Base-by-base conservation (phyloP, 495 filamentous ascomycete genomes). In the Daldinia concentrica region DNA sequence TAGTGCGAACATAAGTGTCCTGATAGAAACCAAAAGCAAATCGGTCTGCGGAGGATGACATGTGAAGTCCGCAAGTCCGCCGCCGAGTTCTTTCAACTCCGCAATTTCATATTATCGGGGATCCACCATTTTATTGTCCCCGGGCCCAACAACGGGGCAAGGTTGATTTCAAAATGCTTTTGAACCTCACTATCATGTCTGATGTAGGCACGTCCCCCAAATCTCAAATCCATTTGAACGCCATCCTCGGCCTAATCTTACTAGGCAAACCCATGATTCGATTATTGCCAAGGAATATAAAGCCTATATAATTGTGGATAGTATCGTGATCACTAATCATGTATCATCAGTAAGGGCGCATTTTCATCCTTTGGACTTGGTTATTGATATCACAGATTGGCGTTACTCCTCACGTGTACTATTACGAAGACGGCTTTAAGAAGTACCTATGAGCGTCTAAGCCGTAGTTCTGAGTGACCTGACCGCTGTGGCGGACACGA, bases 31-130 rank as follows among this genome's bases (percentile, higher is more conserved):
- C 19, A 15, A 32, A 61, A 24, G 12, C 3, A 19, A 22, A 11
- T 34, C 29, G 58, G 27, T 3, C 58, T 30, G 51, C 19, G 27
- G 50, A 51, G 24, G 32, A 41, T 34, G 17, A 59, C 6, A 7
- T n/a, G 30, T 50, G 56, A 55, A 59, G 39, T 72, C 69, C 69
- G 69, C 69, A 69, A 69, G 41, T 75, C 73, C 73, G 72, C 72
- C 50, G 29, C 64, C 60, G 63, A 59, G 26, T 63, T 32, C 60
- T 29, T 32, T 36, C 51, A 74, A 72, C 64, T 72, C 73, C 73
- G 73, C 69, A 69, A 66, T 17, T 27, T 58, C 63, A 34, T 39
- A 57, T 41, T 7, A 14, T 19, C 17, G 19, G 3, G 22, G 26
- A 17, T 43, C 58, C 24, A 45, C 29, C 51, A 22, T 22, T 48